These are phyloP conservation scores for Lyophyllum atratum DNA, from an alignment of 768 basidiomycete genomes.

Conservation along the genomic window DNA sequence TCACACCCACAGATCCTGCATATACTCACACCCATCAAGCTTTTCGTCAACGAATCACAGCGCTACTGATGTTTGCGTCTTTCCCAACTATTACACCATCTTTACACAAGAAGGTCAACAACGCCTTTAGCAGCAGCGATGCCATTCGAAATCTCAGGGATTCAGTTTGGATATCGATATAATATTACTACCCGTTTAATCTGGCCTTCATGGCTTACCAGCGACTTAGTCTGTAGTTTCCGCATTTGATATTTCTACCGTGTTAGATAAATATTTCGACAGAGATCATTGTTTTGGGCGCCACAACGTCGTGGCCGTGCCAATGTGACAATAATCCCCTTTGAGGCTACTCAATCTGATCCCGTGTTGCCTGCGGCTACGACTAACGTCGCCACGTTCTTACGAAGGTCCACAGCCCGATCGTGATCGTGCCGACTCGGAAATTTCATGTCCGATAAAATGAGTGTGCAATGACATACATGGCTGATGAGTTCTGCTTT, in stretches of 20 bases:
- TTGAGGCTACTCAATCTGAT: too few relatives aligned
- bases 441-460: too few relatives aligned
- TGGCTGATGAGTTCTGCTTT: too few relatives aligned
- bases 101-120: background rate
- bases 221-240: background rate
- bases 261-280: background rate
- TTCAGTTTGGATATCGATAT: background rate
- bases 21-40: background rate
- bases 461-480: too few relatives aligned
- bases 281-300: background rate
- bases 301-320: background rate
- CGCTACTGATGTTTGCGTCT: background rate
- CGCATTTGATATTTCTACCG: background rate
- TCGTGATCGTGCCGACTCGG: too few relatives aligned
- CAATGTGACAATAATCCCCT: background rate
- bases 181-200: background rate
- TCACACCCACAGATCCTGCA: background rate
- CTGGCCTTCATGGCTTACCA: background rate
- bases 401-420: too few relatives aligned
- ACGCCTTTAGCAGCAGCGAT: background rate
- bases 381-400: too few relatives aligned
- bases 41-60: background rate
- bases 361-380: too few relatives aligned
- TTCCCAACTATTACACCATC: background rate
- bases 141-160: background rate